Conservation (phyloP, 2,329 filamentous ascomycete genomes). For the Colletotrichum simmondsii region DNA sequence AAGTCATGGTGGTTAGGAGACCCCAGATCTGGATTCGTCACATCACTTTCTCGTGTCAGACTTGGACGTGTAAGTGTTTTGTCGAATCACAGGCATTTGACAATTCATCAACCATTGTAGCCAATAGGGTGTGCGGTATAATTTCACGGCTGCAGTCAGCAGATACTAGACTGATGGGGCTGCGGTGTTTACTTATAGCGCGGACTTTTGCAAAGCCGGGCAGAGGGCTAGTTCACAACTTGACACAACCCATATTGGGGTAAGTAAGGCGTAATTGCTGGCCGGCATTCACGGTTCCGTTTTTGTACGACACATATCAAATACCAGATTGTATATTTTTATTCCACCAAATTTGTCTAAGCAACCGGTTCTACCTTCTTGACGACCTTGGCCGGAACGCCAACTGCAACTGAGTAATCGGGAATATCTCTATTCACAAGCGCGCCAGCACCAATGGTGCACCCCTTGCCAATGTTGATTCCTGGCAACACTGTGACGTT, state of each 20-base stretch:
- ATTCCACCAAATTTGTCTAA: background rate
- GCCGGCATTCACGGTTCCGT: too few species aligned
- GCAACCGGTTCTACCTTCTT: slow-evolving; percentile 31
- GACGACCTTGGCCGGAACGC: slow-evolving; percentile 47
- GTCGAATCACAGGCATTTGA: background rate
- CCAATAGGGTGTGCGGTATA: background rate
- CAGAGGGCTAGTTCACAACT: background rate
- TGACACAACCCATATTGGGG: background rate
- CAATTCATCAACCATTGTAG: background rate
- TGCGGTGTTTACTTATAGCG: background rate
- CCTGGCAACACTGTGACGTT: slow-evolving; percentile 54
- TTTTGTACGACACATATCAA: too few species aligned
- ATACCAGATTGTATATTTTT: too few species aligned
- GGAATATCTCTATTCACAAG: slow-evolving; percentile 53
- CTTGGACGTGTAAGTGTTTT: too few species aligned
- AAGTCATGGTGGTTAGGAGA: too few species aligned
- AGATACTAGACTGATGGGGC: background rate
- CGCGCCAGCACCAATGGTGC: slow-evolving; percentile 51
- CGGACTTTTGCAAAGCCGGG: background rate
- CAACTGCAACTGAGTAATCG: slow-evolving; percentile 48
- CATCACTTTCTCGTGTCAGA: too few species aligned
- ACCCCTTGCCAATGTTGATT: slow-evolving; percentile 52
- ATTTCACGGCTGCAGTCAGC: background rate
- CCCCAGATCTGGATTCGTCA: too few species aligned
- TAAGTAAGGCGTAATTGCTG: too few species aligned